Evolutionary conservation across 192 early-diverging fungal species (phyloP).

Genomic region (Glomus cerebriforme): DNA sequence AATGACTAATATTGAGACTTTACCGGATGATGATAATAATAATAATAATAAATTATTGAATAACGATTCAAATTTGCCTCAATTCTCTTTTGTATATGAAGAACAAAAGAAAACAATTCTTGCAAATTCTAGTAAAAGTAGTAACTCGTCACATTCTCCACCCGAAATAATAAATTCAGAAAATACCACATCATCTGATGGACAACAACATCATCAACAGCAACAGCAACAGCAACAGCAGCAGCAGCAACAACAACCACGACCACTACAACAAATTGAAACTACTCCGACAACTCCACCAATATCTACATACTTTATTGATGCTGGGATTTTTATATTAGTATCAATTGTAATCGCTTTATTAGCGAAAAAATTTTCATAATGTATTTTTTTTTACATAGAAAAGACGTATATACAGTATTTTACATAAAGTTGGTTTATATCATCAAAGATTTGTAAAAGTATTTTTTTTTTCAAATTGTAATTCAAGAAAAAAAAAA

Average conservation of each 20-base stretch:
- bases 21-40: slow-evolving; percentile 15
- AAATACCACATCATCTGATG: neutral
- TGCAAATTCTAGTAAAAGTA: neutral
- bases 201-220: neutral
- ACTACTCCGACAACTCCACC: neutral
- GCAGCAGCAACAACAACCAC: no score
- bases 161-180: neutral
- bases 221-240: neutral
- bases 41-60: neutral
- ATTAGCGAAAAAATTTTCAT: neutral
- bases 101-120: neutral
- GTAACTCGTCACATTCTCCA: neutral
- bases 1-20: slow-evolving; percentile 1
- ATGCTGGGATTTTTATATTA: neutral
- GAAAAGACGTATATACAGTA: no score
- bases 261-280: neutral
- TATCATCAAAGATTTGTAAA: no score
- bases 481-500: no score
- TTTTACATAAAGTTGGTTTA: no score
- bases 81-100: slow-evolving; percentile 27
- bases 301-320: neutral
- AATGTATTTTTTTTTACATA: neutral
- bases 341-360: neutral
- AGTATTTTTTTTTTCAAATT: no score
- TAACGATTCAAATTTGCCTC: neutral